Conservation (phyloP, 352 stramenopile species). For the Phytophthora sp. region DNA sequence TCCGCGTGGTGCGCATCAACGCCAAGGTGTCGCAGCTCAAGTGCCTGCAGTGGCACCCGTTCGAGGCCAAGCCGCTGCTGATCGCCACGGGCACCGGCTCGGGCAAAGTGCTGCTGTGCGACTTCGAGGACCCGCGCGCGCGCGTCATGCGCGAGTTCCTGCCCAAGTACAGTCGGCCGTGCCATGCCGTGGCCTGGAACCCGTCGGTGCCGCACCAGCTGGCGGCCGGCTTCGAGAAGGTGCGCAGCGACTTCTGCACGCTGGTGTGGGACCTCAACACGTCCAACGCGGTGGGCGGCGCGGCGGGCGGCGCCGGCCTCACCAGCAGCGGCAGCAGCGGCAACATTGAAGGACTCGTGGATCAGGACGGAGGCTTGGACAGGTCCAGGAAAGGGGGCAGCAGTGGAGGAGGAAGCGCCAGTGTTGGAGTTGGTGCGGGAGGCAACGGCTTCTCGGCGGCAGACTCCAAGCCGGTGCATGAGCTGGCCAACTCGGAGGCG, state of each 20-base stretch:
- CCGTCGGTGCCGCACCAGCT: conserved; percentile 74
- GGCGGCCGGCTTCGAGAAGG: conserved; percentile 86
- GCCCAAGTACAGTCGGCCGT: conserved; percentile 84
- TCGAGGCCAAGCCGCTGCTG: conserved; percentile 72
- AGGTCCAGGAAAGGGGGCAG: conserved; percentile 31
- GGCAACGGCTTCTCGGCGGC: conserved; percentile 32
- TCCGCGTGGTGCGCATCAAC: conserved; percentile 84
- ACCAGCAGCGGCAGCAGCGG: conserved; percentile 25
- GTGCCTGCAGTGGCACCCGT: conserved; percentile 86
- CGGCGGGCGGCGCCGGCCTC: conserved; percentile 4
- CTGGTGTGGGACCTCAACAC: conserved; percentile 86
- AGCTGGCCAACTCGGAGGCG: conserved; percentile 86
- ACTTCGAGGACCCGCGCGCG: conserved; percentile 75
- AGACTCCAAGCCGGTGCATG: conserved; percentile 70
- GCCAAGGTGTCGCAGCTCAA: conserved; percentile 79
- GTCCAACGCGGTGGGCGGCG: conserved; percentile 14
- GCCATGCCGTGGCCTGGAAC: conserved; percentile 88
- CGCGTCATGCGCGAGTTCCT: conserved; percentile 74
- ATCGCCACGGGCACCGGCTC: conserved; percentile 77
- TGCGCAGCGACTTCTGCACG: conserved; percentile 86
- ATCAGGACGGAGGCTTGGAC: conserved; percentile 34
- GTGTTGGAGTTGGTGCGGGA: conserved; percentile 26
- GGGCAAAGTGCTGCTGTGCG: conserved; percentile 84
- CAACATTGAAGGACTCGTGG: conserved; percentile 35
- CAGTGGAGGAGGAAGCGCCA: conserved; percentile 17